Base-by-base conservation (phyloP, 2,329 filamentous ascomycete species). In the Hypoxylon sp. region DNA sequence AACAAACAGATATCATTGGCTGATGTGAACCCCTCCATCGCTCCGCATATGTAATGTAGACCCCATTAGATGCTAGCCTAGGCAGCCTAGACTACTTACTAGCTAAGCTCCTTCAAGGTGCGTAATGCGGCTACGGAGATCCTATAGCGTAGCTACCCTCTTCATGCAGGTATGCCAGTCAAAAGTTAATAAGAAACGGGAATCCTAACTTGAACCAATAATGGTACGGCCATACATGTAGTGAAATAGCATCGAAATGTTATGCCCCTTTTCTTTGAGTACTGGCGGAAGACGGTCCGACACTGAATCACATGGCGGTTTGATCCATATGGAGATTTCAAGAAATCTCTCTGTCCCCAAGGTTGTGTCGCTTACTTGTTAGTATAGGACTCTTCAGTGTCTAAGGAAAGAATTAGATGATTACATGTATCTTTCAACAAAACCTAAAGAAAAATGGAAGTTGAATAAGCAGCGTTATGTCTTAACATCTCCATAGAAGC, bases 111-210 rank as follows among this genome's bases (percentile, higher is more conserved):
- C 47, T 51, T 33, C 5, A 33, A 53, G 22, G n/a, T 69, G 59
- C 51, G 54, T 51, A 47, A 66, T 69, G 63, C 63, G 58, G 62
- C 62, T 68, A 55, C 8, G 31, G 11, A 54, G 24, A 48, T 50
- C 54, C 24, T 22, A 10, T 22, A 22, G 14, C 33, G 47, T 19
- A 26, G 17, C 5, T 47, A 48, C n/a, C 14, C 4, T 6, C 5
- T 1, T 2, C 9, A 31, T 31, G 6, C 29, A 31, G 6, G 6
- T 44, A 44, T 44, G 39, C 39, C 13, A 22, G 9, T 44, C 39
- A n/a, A 44, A 8, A 44, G n/a, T 44, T 10, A 44, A 44, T 44
- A 22, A 10, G 8, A 44, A 17, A 44, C 17, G 39, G 46, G 19
- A 22, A 52, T 29, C 33, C 47, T 48, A 35, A 39, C 29, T 39